Conservation (phyloP, 23 red algal species). For the Chondrus crispus region DNA sequence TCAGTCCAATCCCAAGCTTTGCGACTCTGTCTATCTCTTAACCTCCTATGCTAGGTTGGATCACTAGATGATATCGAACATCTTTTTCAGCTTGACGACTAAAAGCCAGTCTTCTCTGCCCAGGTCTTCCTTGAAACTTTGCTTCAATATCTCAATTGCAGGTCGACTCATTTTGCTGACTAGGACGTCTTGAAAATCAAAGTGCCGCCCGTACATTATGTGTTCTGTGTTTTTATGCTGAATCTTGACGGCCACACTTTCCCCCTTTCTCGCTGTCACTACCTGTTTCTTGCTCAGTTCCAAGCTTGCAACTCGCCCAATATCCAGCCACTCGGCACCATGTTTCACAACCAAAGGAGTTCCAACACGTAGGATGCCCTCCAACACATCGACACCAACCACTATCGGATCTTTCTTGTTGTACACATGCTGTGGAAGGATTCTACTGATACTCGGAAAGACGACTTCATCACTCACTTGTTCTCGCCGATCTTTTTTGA, state of each 20-base stretch:
- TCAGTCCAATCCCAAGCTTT: no score
- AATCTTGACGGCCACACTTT: conserved; percentile 92
- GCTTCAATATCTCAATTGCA: conserved; percentile 92
- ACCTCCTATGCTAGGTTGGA: no score
- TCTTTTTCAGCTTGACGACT: conserved; percentile 91
- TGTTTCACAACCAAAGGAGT: conserved; percentile 71
- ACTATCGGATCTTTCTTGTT: conserved; percentile 99
- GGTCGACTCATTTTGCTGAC: conserved; percentile 86
- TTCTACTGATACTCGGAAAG: conserved; percentile 76
- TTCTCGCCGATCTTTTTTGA: conserved; percentile 61
- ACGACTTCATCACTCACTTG: conserved; percentile 80
- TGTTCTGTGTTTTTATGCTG: conserved; percentile 68
- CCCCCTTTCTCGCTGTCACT: conserved; percentile 67
- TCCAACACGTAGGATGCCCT: conserved; percentile 83
- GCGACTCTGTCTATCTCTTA: no score
- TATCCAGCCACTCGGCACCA: conserved; percentile 71
- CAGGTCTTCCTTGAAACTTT: conserved; percentile 89
- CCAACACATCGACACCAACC: conserved; percentile 82
- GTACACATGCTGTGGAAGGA: conserved; percentile 89
- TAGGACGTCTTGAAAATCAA: conserved; percentile 73
- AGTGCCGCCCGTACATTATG: conserved; percentile 95
- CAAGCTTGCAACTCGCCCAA: conserved; percentile 85
- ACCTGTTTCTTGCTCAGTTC: conserved; percentile 94
- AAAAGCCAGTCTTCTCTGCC: conserved; percentile 87
- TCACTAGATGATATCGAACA: conserved; percentile 79